Conservation (phyloP, 2,329 filamentous ascomycete species). For the Talaromyces marneffei region DNA sequence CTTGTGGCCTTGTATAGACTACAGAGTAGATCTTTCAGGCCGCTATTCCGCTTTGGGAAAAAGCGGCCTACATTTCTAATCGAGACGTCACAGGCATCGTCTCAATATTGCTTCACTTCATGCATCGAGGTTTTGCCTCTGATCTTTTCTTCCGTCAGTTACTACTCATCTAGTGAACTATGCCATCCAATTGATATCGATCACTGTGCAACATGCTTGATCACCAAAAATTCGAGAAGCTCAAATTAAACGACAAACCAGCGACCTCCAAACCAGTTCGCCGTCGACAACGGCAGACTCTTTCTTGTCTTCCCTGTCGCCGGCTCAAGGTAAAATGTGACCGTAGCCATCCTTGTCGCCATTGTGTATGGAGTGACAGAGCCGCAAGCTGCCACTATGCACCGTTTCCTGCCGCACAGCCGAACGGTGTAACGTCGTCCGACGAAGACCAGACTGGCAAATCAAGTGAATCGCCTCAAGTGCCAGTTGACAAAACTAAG, state of each 20-base stretch:
- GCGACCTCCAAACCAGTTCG: slow-evolving; percentile 11
- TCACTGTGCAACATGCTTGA: not conserved
- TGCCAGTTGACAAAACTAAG: not conserved
- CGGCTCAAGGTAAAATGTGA: slow-evolving; percentile 17
- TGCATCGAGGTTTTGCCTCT: too few species aligned
- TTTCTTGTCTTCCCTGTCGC: slow-evolving; percentile 16
- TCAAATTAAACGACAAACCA: slow-evolving; percentile 6
- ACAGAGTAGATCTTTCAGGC: not conserved
- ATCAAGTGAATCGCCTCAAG: not conserved
- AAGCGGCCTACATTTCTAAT: not conserved
- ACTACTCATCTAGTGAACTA: not conserved
- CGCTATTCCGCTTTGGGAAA: not conserved
- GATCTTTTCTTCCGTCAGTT: not conserved
- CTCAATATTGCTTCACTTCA: not conserved
- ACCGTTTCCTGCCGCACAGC: slow-evolving; percentile 1
- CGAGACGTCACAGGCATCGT: not conserved
- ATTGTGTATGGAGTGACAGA: slow-evolving; percentile 15
- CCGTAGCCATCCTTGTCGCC: slow-evolving; percentile 12
- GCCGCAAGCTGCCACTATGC: slow-evolving; percentile 13
- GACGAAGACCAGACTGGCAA: slow-evolving; percentile 6
- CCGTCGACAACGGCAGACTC: slow-evolving; percentile 13
- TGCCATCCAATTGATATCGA: not conserved
- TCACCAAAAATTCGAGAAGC: slow-evolving; percentile 1
- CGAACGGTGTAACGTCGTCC: slow-evolving; percentile 4
- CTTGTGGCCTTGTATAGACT: not conserved